Evolutionary conservation across 164 flowering plant genomes (phyloP).

Genomic region (Tetracentron sinense): DNA sequence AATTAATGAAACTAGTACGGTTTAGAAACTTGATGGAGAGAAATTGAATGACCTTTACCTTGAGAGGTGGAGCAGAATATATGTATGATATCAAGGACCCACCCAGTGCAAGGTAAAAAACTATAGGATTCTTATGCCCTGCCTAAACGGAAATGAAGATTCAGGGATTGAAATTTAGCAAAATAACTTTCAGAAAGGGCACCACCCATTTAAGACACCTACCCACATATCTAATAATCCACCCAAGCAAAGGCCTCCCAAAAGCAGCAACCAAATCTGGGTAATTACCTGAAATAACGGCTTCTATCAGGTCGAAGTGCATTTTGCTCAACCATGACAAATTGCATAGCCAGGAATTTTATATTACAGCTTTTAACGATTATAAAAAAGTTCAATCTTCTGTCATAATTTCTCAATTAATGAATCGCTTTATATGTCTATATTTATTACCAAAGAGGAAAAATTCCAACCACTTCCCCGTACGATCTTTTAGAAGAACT

Average conservation of each 20-base stretch:
- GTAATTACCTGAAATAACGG: slow-evolving; percentile 58
- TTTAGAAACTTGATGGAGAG: not conserved
- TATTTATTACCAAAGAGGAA: no score
- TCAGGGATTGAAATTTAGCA: slow-evolving; percentile 4
- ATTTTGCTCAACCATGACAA: not conserved
- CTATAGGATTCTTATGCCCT: slow-evolving; percentile 70
- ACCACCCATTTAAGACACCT: slow-evolving; percentile 21
- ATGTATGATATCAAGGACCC: slow-evolving; percentile 86
- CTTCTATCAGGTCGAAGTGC: not conserved
- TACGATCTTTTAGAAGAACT: no score
- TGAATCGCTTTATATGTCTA: no score
- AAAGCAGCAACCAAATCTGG: slow-evolving; percentile 85
- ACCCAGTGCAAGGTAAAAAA: slow-evolving; percentile 90
- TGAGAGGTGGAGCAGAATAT: slow-evolving; percentile 96
- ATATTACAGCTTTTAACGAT: no score
- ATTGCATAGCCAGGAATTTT: no score
- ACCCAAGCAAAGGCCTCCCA: slow-evolving; percentile 85
- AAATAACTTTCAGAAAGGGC: not conserved
- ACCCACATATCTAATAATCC: slow-evolving; percentile 87
- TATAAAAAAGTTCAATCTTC: no score
- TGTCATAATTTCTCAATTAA: no score
- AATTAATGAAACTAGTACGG: not conserved
- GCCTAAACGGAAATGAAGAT: slow-evolving; percentile 58
- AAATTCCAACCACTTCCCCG: no score
- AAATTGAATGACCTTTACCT: slow-evolving; percentile 42